These are phyloP conservation scores for Aristolochia californica DNA, from an alignment of 164 flowering plant genomes.

Conservation along the genomic window DNA sequence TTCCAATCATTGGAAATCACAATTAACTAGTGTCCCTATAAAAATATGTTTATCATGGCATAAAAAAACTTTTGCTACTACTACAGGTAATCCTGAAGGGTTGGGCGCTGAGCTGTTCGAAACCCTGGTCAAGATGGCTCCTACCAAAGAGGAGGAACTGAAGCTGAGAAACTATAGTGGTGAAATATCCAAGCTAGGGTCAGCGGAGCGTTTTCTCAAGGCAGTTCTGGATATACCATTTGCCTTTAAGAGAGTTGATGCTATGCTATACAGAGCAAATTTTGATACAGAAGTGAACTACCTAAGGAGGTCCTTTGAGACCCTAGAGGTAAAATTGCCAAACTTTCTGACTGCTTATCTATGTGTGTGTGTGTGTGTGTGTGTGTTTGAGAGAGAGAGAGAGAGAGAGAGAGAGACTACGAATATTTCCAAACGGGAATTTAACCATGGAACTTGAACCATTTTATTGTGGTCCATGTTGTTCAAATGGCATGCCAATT, in stretches of 20 bases:
- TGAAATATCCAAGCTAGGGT: constrained; percentile 70
- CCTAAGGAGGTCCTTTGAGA: constrained; percentile 69
- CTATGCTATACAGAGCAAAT: constrained; percentile 89
- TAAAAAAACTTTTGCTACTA: neutral
- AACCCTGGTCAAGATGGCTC: constrained; percentile 95
- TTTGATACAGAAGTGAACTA: constrained; percentile 82
- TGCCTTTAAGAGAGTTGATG: constrained; percentile 94
- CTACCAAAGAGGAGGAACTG: constrained; percentile 95
- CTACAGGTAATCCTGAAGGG: constrained; percentile 71
- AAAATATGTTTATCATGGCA: neutral
- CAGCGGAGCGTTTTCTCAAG: constrained; percentile 91
- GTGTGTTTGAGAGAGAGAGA: too few relatives aligned
- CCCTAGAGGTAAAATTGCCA: constrained; percentile 63
- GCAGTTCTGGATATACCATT: constrained; percentile 78
- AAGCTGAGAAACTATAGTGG: constrained; percentile 74
- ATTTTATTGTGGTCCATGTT: too few relatives aligned
- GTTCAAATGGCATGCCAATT: too few relatives aligned
- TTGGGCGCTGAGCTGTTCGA: constrained; percentile 87
- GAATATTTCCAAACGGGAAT: too few relatives aligned
- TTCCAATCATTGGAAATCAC: too few relatives aligned
- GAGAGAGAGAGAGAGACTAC: too few relatives aligned
- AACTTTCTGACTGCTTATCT: neutral
- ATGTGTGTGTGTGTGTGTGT: neutral
- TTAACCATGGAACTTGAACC: too few relatives aligned
- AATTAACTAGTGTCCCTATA: too few relatives aligned